A percentile compares a stretch with the other conserved stretches of the same genome.
Conservation (phyloP, 352 stramenopile species). For the Blastocystis sp. region DNA sequence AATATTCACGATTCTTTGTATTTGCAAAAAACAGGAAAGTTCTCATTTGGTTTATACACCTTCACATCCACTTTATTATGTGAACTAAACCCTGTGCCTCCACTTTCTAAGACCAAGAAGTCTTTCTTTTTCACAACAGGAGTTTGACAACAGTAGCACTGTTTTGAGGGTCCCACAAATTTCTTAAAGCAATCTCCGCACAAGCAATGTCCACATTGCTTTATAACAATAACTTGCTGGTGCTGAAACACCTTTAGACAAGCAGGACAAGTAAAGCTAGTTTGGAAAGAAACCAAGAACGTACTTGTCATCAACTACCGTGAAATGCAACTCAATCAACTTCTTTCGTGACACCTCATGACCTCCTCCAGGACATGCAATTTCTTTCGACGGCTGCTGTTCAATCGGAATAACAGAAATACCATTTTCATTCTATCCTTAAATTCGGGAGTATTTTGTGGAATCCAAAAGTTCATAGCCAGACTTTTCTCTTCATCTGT, state of each 20-base stretch:
- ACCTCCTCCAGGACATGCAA: neutral
- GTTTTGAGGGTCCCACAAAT: conserved; percentile 26
- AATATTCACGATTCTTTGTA: neutral
- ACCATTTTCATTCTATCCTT: conserved; percentile 19
- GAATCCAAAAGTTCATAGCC: conserved; percentile 42
- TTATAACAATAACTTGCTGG: conserved; percentile 43
- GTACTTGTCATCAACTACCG: neutral
- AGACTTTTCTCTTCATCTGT: conserved; percentile 57
- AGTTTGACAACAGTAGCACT: conserved; percentile 36
- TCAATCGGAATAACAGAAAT: neutral
- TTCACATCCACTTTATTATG: conserved; percentile 61
- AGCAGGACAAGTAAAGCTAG: conserved; percentile 40
- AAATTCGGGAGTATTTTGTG: conserved; percentile 41
- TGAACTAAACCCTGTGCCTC: conserved; percentile 46
- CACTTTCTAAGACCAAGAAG: conserved; percentile 31
- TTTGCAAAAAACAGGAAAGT: conserved; percentile 30
- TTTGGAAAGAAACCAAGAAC: neutral
- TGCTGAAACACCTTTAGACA: conserved; percentile 26
- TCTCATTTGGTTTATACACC: conserved; percentile 44
- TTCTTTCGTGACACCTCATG: conserved; percentile 48
- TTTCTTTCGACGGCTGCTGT: conserved; percentile 17
- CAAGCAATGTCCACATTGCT: conserved; percentile 23
- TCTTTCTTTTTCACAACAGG: conserved; percentile 57
- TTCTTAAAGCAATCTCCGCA: conserved; percentile 53
- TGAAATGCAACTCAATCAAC: conserved; percentile 17